These are phyloP conservation scores for Arachis stenosperma DNA, from an alignment of 306 rosid species.

Conservation along the genomic window DNA sequence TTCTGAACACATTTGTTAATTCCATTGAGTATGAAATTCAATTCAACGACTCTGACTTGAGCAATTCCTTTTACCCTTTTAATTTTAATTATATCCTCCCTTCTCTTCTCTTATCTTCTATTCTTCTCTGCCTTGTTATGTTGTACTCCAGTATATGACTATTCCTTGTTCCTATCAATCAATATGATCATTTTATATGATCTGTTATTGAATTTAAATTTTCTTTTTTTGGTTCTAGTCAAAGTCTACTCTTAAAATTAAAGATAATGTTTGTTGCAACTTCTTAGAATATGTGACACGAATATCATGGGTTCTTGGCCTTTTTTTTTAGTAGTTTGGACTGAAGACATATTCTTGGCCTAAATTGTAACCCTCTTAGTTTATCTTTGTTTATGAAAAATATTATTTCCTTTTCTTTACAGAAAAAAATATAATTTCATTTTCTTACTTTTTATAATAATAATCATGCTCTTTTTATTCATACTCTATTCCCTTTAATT, in stretches of 20 bases:
- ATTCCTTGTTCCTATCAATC: conserved; percentile 46
- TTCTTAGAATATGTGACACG: conserved; percentile 16
- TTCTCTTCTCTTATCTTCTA: no score
- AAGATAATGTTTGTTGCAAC: conserved; percentile 34
- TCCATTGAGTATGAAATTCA: conserved; percentile 55
- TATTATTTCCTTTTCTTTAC: no score
- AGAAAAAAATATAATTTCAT: no score
- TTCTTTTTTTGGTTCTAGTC: no score
- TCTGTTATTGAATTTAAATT: no score
- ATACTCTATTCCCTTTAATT: no score
- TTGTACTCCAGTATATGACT: conserved; percentile 40
- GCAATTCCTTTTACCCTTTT: conserved; percentile 51
- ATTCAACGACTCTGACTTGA: conserved; percentile 56
- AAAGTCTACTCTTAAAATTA: not conserved
- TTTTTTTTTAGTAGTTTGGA: no score
- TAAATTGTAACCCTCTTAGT: not conserved
- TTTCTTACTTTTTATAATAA: no score
- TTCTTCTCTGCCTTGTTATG: conserved; percentile 23
- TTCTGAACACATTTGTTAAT: conserved; percentile 43
- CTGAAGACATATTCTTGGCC: not conserved
- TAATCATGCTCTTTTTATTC: no score
- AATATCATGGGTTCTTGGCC: not conserved
- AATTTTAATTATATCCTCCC: no score
- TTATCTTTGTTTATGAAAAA: no score
- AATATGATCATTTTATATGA: no score